Base-by-base conservation (phyloP, 495 filamentous ascomycete species). In the Penicillium lagena region DNA sequence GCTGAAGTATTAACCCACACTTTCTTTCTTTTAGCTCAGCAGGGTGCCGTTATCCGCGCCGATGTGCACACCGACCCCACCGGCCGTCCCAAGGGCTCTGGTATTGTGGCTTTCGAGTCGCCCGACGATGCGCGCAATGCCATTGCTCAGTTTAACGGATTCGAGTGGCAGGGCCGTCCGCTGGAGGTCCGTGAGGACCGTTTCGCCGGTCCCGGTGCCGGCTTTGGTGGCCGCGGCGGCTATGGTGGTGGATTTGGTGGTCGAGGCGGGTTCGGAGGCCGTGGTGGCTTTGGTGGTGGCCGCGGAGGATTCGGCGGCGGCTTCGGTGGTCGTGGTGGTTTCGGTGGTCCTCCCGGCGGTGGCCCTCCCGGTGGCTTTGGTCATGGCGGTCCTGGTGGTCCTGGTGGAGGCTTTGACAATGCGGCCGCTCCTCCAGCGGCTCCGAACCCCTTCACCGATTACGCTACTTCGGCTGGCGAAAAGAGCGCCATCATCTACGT, bases 371-470 rank as follows among this genome's bases (percentile, higher is more conserved):
- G 73, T 14, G 67, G 68, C 40, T 71, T 61, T 45, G 67, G 59
- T 31, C 62, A 66, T 44, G 70, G 73, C 34, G 60, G 54, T 44
- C 59, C 66, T 50, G 75, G 73, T 12, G 71, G 68, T 41, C 71
- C 63, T 54, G 67, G 72, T 39, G 76, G 75, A 38, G 67, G 65
- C 35, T 67, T 68, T 45, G 64, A 68, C 39, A 68, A 73, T 43
- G 77, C 75, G 14, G 48, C 56, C 35, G 50, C 48, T 51, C 55
- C 64, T 39, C 57, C 65, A 3, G 59, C 67, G 28, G 80, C 85
- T n/a, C 89, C 94, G 0, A 98, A 97, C 66, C 79, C 93, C 2
- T 98, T 98, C 70, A 97, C 93, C 39, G 93, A 98, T 67, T 86
- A 77, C 56, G 94, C 91, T 41, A 91, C 89, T 29, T 84, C 87